Evolutionary conservation across 2,329 filamentous ascomycete genomes (phyloP), one percentile per base, ranked within the genome.

Genomic region (Penicillium thymicola): DNA sequence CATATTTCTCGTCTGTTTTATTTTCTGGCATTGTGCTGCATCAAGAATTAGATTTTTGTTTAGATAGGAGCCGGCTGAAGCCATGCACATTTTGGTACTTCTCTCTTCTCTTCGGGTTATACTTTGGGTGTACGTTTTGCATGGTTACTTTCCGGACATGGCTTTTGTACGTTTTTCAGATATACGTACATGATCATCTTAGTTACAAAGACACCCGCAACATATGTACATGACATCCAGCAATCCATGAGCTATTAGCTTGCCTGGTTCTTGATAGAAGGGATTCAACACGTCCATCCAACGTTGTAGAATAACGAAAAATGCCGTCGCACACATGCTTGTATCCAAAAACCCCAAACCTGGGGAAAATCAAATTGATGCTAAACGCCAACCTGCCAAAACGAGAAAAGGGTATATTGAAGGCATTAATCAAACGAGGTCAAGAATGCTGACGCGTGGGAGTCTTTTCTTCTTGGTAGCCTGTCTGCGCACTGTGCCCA

Each of bases 391-490:
- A 28, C 27, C n/a, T 13, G 28, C 37, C 40, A 48, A 28, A 52
- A 52, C n/a, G 40, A 41, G 34, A 46, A n/a, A 10, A 52, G 34
- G 56, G 51, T 60, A 62, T 63, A 23, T 23, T 2, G 21, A 44
- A 34, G 13, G 16, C 16, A 32, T 58, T 47, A 64, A 55, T 46
- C 21, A 34, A 51, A 54, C 67, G 59, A 74, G 57, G 56, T 74
- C 71, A 45, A 74, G 16, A 32, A 74, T 65, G 60, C 72, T 73
- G 18, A 73, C 71, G 32, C 72, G 70, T 25, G 67, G 47, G 25
- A 72, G 57, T 13, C 68, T 60, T 56, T 74, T 72, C 57, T 68
- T 70, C 32, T 67, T 65, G 28, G 34, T 23, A 28, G 42, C 21
- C 54, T 51, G 46, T 37, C 47, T 52, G 43, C 16, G 23, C 10